phyloP scores from a whole-genome alignment of 2,329 filamentous ascomycete species.

The Xylaria digitata region DNA sequence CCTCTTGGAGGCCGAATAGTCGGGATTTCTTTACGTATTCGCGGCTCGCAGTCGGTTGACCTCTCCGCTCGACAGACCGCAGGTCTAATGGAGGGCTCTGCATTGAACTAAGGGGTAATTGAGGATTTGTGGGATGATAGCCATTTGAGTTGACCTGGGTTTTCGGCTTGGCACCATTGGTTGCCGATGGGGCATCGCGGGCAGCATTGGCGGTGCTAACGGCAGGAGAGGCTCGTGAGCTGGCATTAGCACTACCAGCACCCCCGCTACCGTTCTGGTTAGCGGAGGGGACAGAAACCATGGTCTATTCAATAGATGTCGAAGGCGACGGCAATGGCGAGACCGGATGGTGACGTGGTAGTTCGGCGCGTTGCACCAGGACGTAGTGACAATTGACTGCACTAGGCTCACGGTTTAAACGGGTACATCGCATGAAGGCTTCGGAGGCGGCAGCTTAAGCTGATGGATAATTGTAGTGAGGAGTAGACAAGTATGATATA shows the following conservation, averaged over 20 bases:
- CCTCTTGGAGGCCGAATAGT: slow-evolving; percentile 87
- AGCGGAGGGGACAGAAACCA: slow-evolving; percentile 56
- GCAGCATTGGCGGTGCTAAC: slow-evolving; percentile 51
- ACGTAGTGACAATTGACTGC: slow-evolving; percentile 40
- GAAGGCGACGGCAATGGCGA: slow-evolving; percentile 20
- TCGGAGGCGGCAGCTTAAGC: slow-evolving; percentile 31
- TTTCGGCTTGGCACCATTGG: slow-evolving; percentile 58
- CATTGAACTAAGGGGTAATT: slow-evolving; percentile 66
- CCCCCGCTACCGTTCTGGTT: slow-evolving; percentile 54
- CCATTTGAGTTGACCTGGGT: slow-evolving; percentile 65
- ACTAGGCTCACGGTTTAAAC: slow-evolving; percentile 42
- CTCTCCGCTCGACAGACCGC: slow-evolving; percentile 89
- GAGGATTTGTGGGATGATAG: slow-evolving; percentile 63
- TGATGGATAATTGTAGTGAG: slow-evolving; percentile 14
- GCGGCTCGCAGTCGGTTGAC: slow-evolving; percentile 79
- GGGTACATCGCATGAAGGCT: slow-evolving; percentile 45
- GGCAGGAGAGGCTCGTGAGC: slow-evolving; percentile 64
- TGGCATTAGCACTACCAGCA: slow-evolving; percentile 59
- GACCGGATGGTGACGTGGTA: slow-evolving; percentile 15
- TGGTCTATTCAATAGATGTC: slow-evolving; percentile 42
- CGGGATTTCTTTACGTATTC: slow-evolving; percentile 82
- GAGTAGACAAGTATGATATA: slow-evolving; percentile 4
- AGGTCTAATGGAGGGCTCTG: slow-evolving; percentile 78
- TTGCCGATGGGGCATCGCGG: slow-evolving; percentile 50
- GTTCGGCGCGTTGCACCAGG: slow-evolving; percentile 20